Evolutionary conservation across 2,329 filamentous ascomycete species (phyloP).

Genomic region (Corinectria fuckeliana): DNA sequence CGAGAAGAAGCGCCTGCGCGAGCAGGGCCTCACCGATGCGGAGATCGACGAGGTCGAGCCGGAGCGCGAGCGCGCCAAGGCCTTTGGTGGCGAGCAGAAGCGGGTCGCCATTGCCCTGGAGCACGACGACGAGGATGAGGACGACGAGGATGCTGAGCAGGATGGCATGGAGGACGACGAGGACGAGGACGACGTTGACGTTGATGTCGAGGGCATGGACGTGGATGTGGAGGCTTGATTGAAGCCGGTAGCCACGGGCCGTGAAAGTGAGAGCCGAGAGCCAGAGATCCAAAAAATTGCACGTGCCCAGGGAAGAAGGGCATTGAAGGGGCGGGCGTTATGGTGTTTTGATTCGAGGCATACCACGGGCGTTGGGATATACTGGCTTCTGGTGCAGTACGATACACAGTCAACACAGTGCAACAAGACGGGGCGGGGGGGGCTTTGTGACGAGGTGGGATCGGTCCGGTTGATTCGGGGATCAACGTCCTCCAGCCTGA

Average conservation of each 20-base stretch:
- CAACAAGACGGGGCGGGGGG: constrained; percentile 11
- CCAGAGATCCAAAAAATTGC: constrained; percentile 7
- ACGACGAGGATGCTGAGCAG: constrained; percentile 32
- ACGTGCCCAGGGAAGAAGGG: constrained; percentile 18
- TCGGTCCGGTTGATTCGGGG: not conserved
- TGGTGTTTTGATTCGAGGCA: constrained; percentile 24
- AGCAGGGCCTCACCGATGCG: constrained; percentile 56
- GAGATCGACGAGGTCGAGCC: constrained; percentile 56
- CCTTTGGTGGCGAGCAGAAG: constrained; percentile 53
- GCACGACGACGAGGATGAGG: constrained; percentile 46
- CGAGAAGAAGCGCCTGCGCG: constrained; percentile 65
- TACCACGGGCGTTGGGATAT: constrained; percentile 25
- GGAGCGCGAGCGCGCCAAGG: constrained; percentile 45
- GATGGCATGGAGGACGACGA: constrained; percentile 42
- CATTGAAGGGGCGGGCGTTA: constrained; percentile 16
- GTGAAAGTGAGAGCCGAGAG: not conserved
- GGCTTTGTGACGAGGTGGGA: not conserved
- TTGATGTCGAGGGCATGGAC: constrained; percentile 28
- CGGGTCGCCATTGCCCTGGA: constrained; percentile 44
- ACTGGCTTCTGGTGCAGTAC: constrained; percentile 16
- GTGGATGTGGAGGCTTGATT: not conserved
- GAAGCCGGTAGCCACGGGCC: not conserved
- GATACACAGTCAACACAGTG: constrained; percentile 14
- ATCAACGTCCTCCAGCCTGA: not conserved
- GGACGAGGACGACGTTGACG: constrained; percentile 44